Percentiles rank a stretch among this genome's conserved stretches.
Evolutionary conservation across 2,329 filamentous ascomycete species (phyloP).

Genomic region (Cercospora sp.): DNA sequence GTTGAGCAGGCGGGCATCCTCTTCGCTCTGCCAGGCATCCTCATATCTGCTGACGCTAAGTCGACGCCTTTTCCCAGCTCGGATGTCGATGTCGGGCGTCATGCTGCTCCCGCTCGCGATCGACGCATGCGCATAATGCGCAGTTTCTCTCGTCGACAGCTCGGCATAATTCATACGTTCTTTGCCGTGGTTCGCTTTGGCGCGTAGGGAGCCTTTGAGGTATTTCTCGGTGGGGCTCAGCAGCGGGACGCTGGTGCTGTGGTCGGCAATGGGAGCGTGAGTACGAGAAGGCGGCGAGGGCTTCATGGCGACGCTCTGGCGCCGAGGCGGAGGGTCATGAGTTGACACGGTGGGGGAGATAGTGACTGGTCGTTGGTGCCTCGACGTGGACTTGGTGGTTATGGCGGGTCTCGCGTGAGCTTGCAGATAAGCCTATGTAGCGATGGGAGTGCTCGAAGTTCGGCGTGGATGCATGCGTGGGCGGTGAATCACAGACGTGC

Average conservation of each 20-base stretch:
- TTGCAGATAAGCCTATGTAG: conserved; percentile 1
- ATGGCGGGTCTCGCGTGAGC: not conserved
- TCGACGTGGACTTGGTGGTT: not conserved
- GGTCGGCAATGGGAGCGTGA: not conserved
- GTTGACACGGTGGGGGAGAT: not conserved
- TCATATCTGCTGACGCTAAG: not conserved
- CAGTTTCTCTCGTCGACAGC: not conserved
- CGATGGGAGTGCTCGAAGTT: not conserved
- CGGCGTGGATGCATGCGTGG: not conserved
- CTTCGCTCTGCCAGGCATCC: not conserved
- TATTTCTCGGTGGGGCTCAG: not conserved
- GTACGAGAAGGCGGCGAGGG: not conserved
- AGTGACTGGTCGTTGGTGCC: not conserved
- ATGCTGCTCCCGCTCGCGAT: not conserved
- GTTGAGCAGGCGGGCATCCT: conserved; percentile 8
- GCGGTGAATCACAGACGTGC: not conserved
- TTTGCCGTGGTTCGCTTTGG: not conserved
- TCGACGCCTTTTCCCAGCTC: conserved; percentile 4
- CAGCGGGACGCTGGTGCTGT: not conserved
- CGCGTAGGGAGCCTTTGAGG: not conserved
- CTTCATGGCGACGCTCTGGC: not conserved
- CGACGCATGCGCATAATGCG: not conserved
- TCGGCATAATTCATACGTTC: not conserved
- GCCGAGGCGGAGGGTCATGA: not conserved
- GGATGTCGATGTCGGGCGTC: not conserved